A percentile compares a stretch with the other conserved stretches of the same genome.
Conservation (phyloP, 768 basidiomycete genomes). For the Boletus rubropictus region DNA sequence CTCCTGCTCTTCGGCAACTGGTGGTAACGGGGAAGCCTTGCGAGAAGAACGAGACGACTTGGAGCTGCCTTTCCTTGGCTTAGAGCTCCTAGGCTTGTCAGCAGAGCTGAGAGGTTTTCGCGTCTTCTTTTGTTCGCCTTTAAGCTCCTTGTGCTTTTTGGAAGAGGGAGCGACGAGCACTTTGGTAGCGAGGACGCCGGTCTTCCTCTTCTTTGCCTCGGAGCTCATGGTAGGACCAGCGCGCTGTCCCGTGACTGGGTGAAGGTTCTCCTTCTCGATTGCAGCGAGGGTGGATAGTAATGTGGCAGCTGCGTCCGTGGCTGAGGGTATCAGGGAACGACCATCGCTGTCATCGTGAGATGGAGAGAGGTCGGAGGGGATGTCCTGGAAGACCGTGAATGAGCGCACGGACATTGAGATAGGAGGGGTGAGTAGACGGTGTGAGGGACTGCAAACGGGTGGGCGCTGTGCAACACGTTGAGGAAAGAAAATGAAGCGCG, state of each 20-base stretch:
- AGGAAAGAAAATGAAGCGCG: slow-evolving; percentile 21
- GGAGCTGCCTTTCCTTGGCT: slow-evolving; percentile 39
- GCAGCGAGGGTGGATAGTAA: slow-evolving; percentile 33
- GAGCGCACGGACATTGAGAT: slow-evolving; percentile 49
- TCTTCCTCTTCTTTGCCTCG: slow-evolving; percentile 60
- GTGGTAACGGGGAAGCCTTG: slow-evolving; percentile 56
- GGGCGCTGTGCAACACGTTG: slow-evolving; percentile 31
- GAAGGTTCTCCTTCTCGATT: slow-evolving; percentile 72
- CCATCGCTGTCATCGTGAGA: slow-evolving; percentile 26
- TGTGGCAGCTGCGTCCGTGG: slow-evolving; percentile 28
- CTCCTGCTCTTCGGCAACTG: slow-evolving; percentile 48
- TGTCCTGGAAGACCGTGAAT: slow-evolving; percentile 63
- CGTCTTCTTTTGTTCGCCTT: slow-evolving; percentile 49
- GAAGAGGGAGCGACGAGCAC: slow-evolving; percentile 30
- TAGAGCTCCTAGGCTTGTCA: slow-evolving; percentile 21
- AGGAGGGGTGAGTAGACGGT: slow-evolving; percentile 9
- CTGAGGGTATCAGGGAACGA: slow-evolving; percentile 16
- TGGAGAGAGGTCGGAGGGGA: slow-evolving; percentile 34
- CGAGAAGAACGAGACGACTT: slow-evolving; percentile 34
- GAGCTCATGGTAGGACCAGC: slow-evolving; percentile 35
- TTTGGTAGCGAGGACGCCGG: slow-evolving; percentile 53
- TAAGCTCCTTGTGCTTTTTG: slow-evolving; percentile 42
- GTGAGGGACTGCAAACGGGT: slow-evolving; percentile 10
- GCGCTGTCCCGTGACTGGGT: slow-evolving; percentile 68
- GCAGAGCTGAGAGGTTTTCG: slow-evolving; percentile 41